Percentiles rank a stretch among this genome's conserved stretches.
Evolutionary conservation across 257 asterid species (phyloP).

Genomic region (Jaltomata sinuosa): DNA sequence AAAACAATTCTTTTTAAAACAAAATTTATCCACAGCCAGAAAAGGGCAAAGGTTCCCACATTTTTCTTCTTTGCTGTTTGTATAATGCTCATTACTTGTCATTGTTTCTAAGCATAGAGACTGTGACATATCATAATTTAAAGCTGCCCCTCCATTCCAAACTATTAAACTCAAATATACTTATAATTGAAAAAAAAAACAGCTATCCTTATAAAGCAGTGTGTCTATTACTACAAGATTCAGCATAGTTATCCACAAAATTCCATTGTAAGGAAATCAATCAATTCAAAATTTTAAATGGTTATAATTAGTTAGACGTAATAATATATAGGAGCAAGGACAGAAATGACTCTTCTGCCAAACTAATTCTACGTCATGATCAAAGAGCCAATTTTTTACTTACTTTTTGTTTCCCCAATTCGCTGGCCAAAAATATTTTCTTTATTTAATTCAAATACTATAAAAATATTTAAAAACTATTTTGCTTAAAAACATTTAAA

Average conservation of each 20-base stretch:
- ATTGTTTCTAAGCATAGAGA: not conserved
- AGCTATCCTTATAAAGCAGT: not conserved
- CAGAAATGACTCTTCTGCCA: too few relatives aligned
- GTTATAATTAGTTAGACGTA: too few relatives aligned
- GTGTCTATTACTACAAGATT: not conserved
- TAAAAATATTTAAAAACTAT: too few relatives aligned
- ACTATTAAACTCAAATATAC: not conserved
- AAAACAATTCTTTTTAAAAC: not conserved
- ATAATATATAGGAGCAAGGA: too few relatives aligned
- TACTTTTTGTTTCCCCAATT: too few relatives aligned
- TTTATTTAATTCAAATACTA: too few relatives aligned
- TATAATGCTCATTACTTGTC: not conserved
- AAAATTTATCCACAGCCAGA: not conserved
- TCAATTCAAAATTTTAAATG: too few relatives aligned
- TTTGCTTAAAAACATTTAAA: too few relatives aligned
- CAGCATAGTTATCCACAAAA: not conserved
- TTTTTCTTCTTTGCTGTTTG: not conserved
- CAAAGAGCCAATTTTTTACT: too few relatives aligned
- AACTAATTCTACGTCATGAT: too few relatives aligned
- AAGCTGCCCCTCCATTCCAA: not conserved
- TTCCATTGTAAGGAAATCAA: not conserved
- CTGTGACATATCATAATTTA: not conserved
- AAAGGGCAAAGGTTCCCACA: not conserved
- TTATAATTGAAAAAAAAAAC: not conserved
- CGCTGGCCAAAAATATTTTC: too few relatives aligned